A percentile compares a stretch with the other conserved stretches of the same genome.
Conservation (phyloP, 1,139 yeast species). For the Diutina pseudorugosa region DNA sequence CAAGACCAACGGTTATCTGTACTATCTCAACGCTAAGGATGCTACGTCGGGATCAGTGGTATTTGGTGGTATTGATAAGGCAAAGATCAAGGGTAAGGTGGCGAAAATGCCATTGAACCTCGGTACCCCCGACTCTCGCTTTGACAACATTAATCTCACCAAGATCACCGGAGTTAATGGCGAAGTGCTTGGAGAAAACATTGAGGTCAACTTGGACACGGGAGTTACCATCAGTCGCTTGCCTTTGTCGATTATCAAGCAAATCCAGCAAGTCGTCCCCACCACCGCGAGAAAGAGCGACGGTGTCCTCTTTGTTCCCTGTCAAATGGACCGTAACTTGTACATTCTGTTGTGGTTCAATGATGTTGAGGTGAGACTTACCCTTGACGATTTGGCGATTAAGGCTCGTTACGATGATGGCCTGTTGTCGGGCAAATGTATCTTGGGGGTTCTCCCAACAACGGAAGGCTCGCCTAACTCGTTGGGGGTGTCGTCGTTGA, state of each 20-base stretch:
- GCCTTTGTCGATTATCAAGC: background rate
- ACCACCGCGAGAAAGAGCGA: no score
- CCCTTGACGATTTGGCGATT: background rate
- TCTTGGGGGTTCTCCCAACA: background rate
- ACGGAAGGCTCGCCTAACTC: background rate
- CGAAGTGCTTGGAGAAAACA: background rate
- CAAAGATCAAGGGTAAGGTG: background rate
- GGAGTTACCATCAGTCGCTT: background rate
- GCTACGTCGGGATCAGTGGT: background rate
- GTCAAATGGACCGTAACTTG: background rate
- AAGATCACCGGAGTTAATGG: background rate
- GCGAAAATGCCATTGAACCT: background rate
- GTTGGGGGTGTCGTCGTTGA: background rate
- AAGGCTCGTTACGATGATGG: background rate
- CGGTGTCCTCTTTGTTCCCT: background rate
- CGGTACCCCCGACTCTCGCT: background rate
- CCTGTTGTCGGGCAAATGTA: background rate
- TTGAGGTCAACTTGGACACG: background rate
- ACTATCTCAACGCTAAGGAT: background rate
- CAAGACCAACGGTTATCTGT: background rate
- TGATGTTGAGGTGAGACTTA: background rate
- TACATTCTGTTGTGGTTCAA: background rate
- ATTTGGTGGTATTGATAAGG: background rate
- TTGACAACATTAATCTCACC: background rate
- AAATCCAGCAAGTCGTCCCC: background rate